Conservation (phyloP, 345 rosid species). For the Capsella bursapastoris region DNA sequence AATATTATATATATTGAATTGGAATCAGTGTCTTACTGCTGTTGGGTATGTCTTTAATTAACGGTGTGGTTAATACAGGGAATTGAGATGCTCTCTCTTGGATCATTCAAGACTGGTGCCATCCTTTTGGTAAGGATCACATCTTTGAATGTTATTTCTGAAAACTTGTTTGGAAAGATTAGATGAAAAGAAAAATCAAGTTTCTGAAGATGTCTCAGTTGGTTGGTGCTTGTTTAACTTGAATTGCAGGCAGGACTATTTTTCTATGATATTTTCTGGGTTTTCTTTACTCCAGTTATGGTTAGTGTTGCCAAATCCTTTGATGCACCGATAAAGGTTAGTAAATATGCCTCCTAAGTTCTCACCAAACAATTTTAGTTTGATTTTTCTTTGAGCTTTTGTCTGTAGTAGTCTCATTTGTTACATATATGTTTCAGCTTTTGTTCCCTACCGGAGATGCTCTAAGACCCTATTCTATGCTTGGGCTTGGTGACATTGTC, state of each 20-base stretch:
- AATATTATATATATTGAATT: neutral
- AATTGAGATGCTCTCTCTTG: conserved; percentile 99
- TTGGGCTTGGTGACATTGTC: conserved; percentile 99
- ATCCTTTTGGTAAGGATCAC: conserved; percentile 77
- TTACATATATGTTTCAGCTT: conserved; percentile 57
- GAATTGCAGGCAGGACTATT: conserved; percentile 87
- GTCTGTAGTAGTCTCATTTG: neutral
- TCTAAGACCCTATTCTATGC: conserved; percentile 92
- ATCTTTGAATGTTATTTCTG: conserved; percentile 13
- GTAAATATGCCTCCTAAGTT: conserved; percentile 31
- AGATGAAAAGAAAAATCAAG: neutral
- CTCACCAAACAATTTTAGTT: neutral
- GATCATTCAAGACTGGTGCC: conserved; percentile 97
- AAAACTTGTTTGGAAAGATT: neutral
- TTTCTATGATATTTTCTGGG: conserved; percentile 97
- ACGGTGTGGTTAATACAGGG: conserved; percentile 55
- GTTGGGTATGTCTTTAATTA: conserved; percentile 6
- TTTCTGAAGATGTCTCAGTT: conserved; percentile 11
- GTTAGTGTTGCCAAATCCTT: conserved; percentile 99
- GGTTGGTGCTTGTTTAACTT: conserved; percentile 16
- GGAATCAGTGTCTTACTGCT: conserved; percentile 6
- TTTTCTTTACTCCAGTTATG: conserved; percentile 99
- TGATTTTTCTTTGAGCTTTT: neutral
- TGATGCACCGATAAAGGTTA: conserved; percentile 98
- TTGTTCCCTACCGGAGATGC: conserved; percentile 87